These are phyloP conservation scores for Ogataea ganodermae DNA, from an alignment of 805 yeast species.

Conservation along the genomic window DNA sequence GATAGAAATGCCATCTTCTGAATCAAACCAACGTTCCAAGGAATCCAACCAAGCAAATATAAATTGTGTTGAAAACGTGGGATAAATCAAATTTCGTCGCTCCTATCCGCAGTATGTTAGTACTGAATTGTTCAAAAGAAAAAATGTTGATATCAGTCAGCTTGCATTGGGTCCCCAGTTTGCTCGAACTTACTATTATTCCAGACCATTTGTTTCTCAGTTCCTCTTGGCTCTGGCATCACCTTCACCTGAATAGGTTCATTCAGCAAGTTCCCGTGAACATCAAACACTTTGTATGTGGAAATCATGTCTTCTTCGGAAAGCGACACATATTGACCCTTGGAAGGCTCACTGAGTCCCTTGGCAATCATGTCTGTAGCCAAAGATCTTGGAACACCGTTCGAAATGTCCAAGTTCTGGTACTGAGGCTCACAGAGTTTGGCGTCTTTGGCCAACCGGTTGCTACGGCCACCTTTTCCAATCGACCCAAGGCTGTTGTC, in stretches of 20 bases:
- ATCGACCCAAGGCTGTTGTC: conserved; percentile 18
- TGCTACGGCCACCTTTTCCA: conserved; percentile 23
- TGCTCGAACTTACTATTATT: conserved; percentile 26
- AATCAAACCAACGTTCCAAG: conserved; percentile 13
- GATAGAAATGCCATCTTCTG: too few relatives aligned
- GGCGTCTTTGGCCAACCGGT: conserved; percentile 12
- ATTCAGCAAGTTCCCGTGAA: conserved; percentile 41
- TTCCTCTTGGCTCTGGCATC: conserved; percentile 28
- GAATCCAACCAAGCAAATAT: conserved; percentile 17
- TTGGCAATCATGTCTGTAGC: conserved; percentile 46
- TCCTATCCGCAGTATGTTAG: conserved; percentile 12
- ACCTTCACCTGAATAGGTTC: conserved; percentile 28
- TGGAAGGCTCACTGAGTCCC: conserved; percentile 47
- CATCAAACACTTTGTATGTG: conserved; percentile 43
- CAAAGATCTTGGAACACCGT: conserved; percentile 46
- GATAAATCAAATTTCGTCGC: conserved; percentile 14
- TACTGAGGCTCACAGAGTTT: conserved; percentile 42
- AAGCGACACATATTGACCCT: conserved; percentile 54
- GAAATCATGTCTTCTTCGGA: conserved; percentile 45
- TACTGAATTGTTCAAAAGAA: not conserved
- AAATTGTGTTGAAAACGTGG: conserved; percentile 12
- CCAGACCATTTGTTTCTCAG: conserved; percentile 20
- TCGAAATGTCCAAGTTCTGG: conserved; percentile 43
- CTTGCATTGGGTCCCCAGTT: conserved; percentile 12
- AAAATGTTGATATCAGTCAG: conserved; percentile 2